Percentiles rank a stretch among this genome's conserved stretches.
These are phyloP conservation scores for Linderina pennispora DNA, from an alignment of 192 early-diverging fungal species.

Conservation along the genomic window DNA sequence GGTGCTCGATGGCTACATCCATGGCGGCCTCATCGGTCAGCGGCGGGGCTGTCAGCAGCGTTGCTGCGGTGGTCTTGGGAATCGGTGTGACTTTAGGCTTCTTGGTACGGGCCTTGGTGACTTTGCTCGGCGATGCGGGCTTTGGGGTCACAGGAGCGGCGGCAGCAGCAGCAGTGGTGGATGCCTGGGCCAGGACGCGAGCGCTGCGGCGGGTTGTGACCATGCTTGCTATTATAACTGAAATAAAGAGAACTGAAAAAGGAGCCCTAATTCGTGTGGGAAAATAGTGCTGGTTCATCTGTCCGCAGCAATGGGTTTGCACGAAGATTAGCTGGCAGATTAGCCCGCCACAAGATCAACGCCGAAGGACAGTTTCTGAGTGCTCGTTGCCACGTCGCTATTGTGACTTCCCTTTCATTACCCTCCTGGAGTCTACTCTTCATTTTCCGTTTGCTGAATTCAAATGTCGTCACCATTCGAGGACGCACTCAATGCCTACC, in stretches of 20 bases:
- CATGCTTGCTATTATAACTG: neutral
- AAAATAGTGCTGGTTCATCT: too few relatives aligned
- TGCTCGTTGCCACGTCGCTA: too few relatives aligned
- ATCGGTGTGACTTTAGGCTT: neutral
- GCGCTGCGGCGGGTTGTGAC: constrained; percentile 22
- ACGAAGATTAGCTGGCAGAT: too few relatives aligned
- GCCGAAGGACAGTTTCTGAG: too few relatives aligned
- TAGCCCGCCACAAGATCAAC: too few relatives aligned
- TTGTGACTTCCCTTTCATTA: too few relatives aligned
- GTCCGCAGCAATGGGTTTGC: too few relatives aligned
- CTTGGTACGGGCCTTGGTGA: constrained; percentile 2
- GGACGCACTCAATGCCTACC: constrained; percentile 18
- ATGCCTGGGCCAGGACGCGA: constrained; percentile 19
- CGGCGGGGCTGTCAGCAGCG: constrained; percentile 2
- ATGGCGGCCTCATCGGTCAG: constrained; percentile 12
- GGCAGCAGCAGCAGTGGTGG: neutral
- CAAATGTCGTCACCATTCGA: constrained; percentile 18
- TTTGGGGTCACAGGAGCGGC: neutral
- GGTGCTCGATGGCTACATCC: constrained; percentile 31
- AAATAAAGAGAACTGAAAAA: neutral
- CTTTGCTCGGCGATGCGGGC: neutral
- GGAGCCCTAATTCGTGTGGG: too few relatives aligned
- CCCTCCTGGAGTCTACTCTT: too few relatives aligned
- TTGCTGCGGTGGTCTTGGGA: neutral
- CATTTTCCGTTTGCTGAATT: too few relatives aligned